Evolutionary conservation across 2,329 filamentous ascomycete genomes (phyloP), one percentile per base, ranked within the genome.

Genomic region (Talaromyces sp.): DNA sequence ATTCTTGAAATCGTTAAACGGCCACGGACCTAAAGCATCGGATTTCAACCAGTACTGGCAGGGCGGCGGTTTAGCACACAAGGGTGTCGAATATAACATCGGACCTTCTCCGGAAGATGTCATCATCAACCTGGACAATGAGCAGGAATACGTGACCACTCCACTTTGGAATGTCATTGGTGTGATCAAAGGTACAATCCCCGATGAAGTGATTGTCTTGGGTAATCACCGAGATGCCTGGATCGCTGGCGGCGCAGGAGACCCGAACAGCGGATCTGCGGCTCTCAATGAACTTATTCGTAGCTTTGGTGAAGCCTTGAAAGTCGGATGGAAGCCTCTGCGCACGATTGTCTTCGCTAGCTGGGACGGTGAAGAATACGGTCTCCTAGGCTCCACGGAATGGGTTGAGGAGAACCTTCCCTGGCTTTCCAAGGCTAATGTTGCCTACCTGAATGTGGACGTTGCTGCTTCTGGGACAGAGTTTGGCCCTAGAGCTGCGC

Each of bases 171-270:
- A 99, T 67, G 90, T 94, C 2, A 93, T 97, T 59, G 93, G 93
- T 40, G 80, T 94, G 41, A 90, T 99, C 70, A 96, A 96, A 64
- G 94, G 93, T 9, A 89, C 88, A 0, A 85, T 94, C 32, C 79
- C 86, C 0, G 86, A 96, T 63, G 91, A 97, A 66, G 91, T 96
- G 1, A 80, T 99, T 41, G 82, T 99, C 3, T 77, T 97, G 29
- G 91, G 92, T n/a, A 96, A 96, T 66, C 92, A 96, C 67, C 85
- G 91, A 30, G 91, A 96, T 72, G 90, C 92, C 0, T 95, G 90
- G 90, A 87, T 93, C 64, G 86, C 87, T 17, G 90, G 90, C n/a
- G 90, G 90, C 20, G 89, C 89, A 14, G 88, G 81, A 11, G 90
- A 95, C 63, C 90, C 90, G 1, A 93, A 93, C 76, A 89, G 87